Conservation (phyloP, 805 yeast genomes). For the Alloascoidea africana region DNA sequence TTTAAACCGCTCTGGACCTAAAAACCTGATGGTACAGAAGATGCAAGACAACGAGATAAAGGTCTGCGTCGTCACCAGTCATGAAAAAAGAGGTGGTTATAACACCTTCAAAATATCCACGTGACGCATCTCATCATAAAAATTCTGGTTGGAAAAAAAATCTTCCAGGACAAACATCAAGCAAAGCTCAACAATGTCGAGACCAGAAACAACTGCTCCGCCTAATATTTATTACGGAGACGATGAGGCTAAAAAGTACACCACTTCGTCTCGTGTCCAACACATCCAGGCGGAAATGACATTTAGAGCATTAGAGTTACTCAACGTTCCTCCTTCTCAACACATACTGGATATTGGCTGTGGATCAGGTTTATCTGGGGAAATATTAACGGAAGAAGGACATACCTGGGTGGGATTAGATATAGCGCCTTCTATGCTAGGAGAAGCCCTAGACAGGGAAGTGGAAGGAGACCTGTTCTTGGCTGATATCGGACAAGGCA, state of each 20-base stretch:
- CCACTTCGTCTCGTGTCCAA: constrained; percentile 90
- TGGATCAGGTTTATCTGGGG: constrained; percentile 94
- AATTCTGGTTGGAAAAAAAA: too few species aligned
- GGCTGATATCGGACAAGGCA: constrained; percentile 86
- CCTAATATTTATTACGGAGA: constrained; percentile 94
- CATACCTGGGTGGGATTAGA: constrained; percentile 95
- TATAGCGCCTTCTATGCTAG: constrained; percentile 90
- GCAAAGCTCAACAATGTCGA: constrained; percentile 78
- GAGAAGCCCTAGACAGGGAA: constrained; percentile 83
- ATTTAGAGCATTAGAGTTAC: constrained; percentile 74
- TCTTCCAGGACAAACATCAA: too few species aligned
- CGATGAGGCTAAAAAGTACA: constrained; percentile 77
- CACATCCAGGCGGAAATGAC: constrained; percentile 98
- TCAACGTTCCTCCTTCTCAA: constrained; percentile 55
- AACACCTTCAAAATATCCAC: too few species aligned
- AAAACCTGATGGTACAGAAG: too few species aligned
- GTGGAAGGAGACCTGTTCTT: constrained; percentile 87
- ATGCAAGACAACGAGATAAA: too few species aligned
- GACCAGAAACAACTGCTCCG: constrained; percentile 95
- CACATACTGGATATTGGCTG: constrained; percentile 86
- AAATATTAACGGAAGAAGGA: constrained; percentile 85
- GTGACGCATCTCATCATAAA: too few species aligned
- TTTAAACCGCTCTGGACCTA: too few species aligned
- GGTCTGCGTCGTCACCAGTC: too few species aligned
- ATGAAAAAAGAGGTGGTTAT: too few species aligned